Conservation (phyloP, 2,329 filamentous ascomycete genomes). For the Apiospora rasikravindrae region DNA sequence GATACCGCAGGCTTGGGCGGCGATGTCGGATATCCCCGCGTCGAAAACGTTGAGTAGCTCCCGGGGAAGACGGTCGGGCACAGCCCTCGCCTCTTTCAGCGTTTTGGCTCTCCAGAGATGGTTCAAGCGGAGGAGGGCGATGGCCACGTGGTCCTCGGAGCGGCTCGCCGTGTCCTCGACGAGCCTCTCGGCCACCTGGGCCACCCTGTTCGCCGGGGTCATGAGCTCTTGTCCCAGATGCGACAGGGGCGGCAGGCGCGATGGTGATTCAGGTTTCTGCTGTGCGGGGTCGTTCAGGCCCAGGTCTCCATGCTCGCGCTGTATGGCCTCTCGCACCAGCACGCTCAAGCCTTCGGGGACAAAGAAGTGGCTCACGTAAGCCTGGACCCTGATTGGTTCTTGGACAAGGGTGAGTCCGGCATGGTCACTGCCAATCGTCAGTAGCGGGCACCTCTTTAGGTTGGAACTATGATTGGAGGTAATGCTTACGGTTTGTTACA, state of each 20-base stretch:
- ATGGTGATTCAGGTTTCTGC: background rate
- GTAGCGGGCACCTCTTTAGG: background rate
- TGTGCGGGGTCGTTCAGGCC: background rate
- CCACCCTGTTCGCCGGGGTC: background rate
- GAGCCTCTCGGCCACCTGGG: background rate
- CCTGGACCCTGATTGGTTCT: background rate
- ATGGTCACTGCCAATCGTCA: background rate
- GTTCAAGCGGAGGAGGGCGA: background rate
- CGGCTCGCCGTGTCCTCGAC: background rate
- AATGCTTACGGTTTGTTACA: background rate
- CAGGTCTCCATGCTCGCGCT: conserved; percentile 1
- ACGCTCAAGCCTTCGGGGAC: background rate
- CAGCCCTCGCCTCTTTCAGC: background rate
- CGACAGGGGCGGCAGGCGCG: background rate
- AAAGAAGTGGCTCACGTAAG: background rate
- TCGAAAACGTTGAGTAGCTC: background rate
- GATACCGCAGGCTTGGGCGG: too few species aligned
- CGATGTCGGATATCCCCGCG: background rate
- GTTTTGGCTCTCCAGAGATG: background rate
- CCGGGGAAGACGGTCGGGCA: background rate
- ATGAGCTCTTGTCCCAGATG: background rate
- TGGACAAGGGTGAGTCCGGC: background rate
- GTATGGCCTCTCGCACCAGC: background rate
- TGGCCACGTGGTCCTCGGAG: background rate
- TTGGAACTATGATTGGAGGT: background rate